phyloP scores from a whole-genome alignment of 257 asterid genomes.

The Ajuga chamaepitys region DNA sequence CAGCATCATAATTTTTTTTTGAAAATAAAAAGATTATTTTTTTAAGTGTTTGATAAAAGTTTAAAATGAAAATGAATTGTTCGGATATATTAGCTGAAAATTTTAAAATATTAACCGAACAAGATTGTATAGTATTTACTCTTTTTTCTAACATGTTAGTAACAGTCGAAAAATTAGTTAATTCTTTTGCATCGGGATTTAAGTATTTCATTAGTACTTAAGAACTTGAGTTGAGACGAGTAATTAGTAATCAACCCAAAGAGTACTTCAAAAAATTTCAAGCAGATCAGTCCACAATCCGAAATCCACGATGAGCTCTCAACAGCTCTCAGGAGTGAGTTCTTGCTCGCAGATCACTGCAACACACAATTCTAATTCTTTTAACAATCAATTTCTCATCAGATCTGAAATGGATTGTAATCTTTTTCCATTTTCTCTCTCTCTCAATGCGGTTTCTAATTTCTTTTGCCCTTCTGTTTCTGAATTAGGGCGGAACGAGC shows the following conservation, averaged over 20 bases:
- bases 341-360: not conserved
- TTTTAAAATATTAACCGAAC: too few relatives aligned
- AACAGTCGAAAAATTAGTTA: too few relatives aligned
- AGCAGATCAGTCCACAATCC: constrained; percentile 7
- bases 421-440: not conserved
- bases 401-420: constrained; percentile 15
- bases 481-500: constrained; percentile 36
- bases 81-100: too few relatives aligned
- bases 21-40: too few relatives aligned
- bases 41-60: too few relatives aligned
- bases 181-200: too few relatives aligned
- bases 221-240: not conserved
- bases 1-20: too few relatives aligned
- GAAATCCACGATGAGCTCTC: constrained; percentile 34
- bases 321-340: constrained; percentile 36
- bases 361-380: not conserved
- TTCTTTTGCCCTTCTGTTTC: not conserved
- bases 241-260: not conserved
- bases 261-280: not conserved
- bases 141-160: too few relatives aligned
- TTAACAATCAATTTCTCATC: not conserved
- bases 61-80: too few relatives aligned
- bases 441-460: not conserved
- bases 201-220: not conserved
- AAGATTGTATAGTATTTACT: too few relatives aligned